Evolutionary conservation across 2,329 filamentous ascomycete genomes (phyloP).

Genomic region (Macrophomina phaseolina): DNA sequence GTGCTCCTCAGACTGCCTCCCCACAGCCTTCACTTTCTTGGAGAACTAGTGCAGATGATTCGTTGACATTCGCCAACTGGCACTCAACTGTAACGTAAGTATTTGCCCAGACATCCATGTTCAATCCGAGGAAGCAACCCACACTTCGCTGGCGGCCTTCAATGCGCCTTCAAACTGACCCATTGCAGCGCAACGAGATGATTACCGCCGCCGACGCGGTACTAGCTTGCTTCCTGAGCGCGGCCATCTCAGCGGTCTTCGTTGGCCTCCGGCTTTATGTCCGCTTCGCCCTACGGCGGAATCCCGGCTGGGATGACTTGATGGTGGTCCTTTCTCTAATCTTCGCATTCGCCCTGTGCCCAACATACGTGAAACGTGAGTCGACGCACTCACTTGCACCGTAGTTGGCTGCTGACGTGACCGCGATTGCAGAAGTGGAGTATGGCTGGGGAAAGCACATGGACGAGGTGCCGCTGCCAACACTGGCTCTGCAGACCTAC

Average conservation of each 20-base stretch:
- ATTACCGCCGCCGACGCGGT: not conserved
- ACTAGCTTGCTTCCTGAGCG: constrained; percentile 10
- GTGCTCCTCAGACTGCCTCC: not conserved
- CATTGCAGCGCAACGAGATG: not conserved
- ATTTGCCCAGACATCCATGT: not conserved
- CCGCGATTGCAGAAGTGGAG: not conserved
- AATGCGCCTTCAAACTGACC: not conserved
- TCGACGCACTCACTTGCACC: too few species aligned
- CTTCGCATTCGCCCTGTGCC: not conserved
- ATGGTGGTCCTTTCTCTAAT: constrained; percentile 10
- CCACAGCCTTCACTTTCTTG: not conserved
- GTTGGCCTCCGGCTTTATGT: constrained; percentile 14
- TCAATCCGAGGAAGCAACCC: not conserved
- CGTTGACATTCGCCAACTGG: not conserved
- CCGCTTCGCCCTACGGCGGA: constrained; percentile 3
- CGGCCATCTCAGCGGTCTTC: constrained; percentile 4
- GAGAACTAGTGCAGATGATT: not conserved
- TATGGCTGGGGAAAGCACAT: constrained; percentile 20
- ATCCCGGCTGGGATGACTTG: constrained; percentile 15
- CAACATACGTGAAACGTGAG: constrained; percentile 6
- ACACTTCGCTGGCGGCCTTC: not conserved
- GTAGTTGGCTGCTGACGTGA: too few species aligned
- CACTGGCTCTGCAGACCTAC: not conserved
- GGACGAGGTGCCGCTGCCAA: not conserved
- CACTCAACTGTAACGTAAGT: not conserved